These are phyloP conservation scores for Berkeleyomyces rouxiae DNA, from an alignment of 2,329 filamentous ascomycete species.

Conservation along the genomic window DNA sequence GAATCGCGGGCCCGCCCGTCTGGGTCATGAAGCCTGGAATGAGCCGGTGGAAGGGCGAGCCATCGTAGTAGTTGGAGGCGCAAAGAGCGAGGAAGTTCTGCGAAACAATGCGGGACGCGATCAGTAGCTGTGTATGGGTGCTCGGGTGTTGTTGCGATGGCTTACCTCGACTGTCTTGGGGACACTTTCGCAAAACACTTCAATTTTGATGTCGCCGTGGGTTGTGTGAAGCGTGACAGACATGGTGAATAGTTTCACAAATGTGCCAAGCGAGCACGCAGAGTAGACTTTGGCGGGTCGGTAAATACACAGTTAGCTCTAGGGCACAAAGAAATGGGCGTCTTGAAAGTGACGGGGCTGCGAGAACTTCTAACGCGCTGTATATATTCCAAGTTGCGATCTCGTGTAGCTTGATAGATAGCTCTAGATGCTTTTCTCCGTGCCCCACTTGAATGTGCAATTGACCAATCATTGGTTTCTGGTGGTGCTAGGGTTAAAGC, in stretches of 20 bases:
- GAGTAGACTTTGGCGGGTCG: too few relatives aligned
- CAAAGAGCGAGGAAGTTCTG: slow-evolving; percentile 80
- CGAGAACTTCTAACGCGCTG: not conserved
- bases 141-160: not conserved
- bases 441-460: not conserved
- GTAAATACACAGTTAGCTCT: too few relatives aligned
- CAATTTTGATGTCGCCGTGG: slow-evolving; percentile 80
- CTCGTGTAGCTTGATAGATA: not conserved
- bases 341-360: not conserved
- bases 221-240: slow-evolving; percentile 70
- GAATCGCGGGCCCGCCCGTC: slow-evolving; percentile 46
- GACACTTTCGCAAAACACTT: slow-evolving; percentile 88
- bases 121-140: not conserved
- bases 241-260: slow-evolving; percentile 21
- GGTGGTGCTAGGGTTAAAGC: not conserved
- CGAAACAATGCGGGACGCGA: not conserved
- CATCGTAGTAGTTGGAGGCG: slow-evolving; percentile 60
- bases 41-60: slow-evolving; percentile 61
- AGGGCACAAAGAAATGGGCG: not conserved
- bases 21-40: slow-evolving; percentile 73
- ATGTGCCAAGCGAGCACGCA: too few relatives aligned
- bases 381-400: not conserved
- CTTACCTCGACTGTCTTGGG: slow-evolving; percentile 75
- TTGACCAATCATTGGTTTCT: not conserved
- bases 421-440: not conserved